Evolutionary conservation across 495 filamentous ascomycete genomes (phyloP), one percentile per base, ranked within the genome.

Genomic region (Eremomyces bilateralis): DNA sequence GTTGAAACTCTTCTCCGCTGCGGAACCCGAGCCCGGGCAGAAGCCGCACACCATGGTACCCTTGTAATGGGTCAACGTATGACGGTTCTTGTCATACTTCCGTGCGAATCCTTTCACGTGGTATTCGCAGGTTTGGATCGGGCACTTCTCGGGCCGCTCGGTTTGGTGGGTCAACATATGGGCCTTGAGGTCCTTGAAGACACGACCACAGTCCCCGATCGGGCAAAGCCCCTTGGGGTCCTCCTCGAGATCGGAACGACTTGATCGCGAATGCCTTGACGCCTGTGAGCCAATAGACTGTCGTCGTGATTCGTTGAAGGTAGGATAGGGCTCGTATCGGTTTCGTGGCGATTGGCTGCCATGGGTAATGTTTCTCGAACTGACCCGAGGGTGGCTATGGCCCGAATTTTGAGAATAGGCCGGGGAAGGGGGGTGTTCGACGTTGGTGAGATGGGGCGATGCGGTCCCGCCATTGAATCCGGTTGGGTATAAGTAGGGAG

Each of bases 11-110:
- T 99, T 99, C 53, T 95, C 88, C 2, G 78, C 80, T 1, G 83
- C 67, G 0, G 83, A 90, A 8, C 90, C 90, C 15, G 78, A 77
- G 1, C 84, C 82, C 2, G 88, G 81, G 42, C 88, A 99, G 55
- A 99, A 95, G 8, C 85, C 84, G 52, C 88, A 99, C 11, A 95
- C 81, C 90, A 99, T 95, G 4, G 83, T 95, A 3, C 90, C 90
- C 54, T 95, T 95, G 64, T 99, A 99, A 44, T 99, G 88, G 17
- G 90, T 99, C 42, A 99, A 52, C 0, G 85, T 93, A 50, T 99
- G 88, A n/a, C 88, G 62, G 52, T 95, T 95, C 59, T 94, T 95
- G 55, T 99, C 88, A 48, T 99, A 99, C 48, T 95, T 99, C 27
- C 88, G 63, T 3, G 88, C 85, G 47, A 99, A 99, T 1, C 88